Conservation (phyloP, 352 stramenopile species). For the Pythium oligandrum region DNA sequence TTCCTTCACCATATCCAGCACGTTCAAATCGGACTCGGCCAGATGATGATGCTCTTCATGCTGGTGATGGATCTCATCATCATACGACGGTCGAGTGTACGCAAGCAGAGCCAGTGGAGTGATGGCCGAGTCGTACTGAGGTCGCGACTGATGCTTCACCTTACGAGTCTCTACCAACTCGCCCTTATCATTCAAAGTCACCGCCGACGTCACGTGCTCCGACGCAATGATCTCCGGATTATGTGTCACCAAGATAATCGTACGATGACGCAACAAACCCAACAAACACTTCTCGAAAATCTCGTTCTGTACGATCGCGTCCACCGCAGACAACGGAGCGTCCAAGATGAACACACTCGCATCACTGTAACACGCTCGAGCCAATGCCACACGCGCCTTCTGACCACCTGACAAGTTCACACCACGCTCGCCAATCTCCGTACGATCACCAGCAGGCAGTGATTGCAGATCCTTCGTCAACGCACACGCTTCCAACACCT, state of each 20-base stretch:
- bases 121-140: too few relatives aligned
- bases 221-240: constrained; percentile 14
- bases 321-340: constrained; percentile 12
- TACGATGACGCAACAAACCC: constrained; percentile 9
- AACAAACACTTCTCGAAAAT: constrained; percentile 39
- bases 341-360: constrained; percentile 20
- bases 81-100: too few relatives aligned
- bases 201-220: background rate
- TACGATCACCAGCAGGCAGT: constrained; percentile 49
- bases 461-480: constrained; percentile 52
- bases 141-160: too few relatives aligned
- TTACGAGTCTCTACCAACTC: constrained; percentile 5
- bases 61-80: too few relatives aligned
- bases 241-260: constrained; percentile 18
- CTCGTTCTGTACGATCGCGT: constrained; percentile 35
- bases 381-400: constrained; percentile 38
- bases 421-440: constrained; percentile 29
- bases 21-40: too few relatives aligned
- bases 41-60: too few relatives aligned
- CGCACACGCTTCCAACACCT: too few relatives aligned
- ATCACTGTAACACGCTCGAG: constrained; percentile 45
- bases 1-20: too few relatives aligned
- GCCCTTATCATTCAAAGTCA: constrained; percentile 6
- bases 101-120: too few relatives aligned
- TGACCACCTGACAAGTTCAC: constrained; percentile 36